Evolutionary conservation across 352 stramenopile genomes (phyloP), one percentile per base, ranked within the genome.

Genomic region (Pythium apleroticum): DNA sequence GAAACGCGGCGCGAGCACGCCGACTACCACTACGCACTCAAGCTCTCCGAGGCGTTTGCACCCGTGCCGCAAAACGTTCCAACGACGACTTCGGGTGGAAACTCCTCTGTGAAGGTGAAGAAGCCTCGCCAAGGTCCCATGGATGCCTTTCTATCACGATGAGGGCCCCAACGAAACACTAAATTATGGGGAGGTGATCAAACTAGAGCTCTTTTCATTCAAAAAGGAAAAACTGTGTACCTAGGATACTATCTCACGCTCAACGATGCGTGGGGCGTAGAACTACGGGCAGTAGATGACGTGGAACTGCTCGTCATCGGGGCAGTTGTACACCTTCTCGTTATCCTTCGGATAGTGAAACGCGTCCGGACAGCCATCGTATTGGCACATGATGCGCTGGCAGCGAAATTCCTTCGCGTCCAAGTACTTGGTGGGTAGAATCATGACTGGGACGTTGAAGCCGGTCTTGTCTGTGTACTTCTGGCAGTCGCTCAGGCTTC

Each of bases 281-380:
- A 48, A 6, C 31, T 71, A 72, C 2, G 71, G 71, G 22, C 71
- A 78, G 57, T 64, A 78, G 31, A 69, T 71, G 7, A 75, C 68
- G 22, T 75, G 48, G 49, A 78, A 78, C 19, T 73, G 50, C 48
- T 75, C 68, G 35, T 75, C 71, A 15, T 65, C 50, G 4, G 63
- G 63, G 52, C 71, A 78, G 61, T 71, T 66, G 63, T 72, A 62
- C 35, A 74, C 71, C 48, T 78, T 78, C 14, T 41, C 30, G 12
- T 69, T 71, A 52, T 78, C 71, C 8, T 20, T n/a, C 6, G 71
- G 71, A 41, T 55, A 75, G n/a, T 73, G 68, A 52, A 70, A 78
- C 2, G 71, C 71, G 30, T 74, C 68, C 12, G 60, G 57, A 10
- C 63, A 74, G 15, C 70, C 65, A n/a, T 73, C 41, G 31, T 61